Evolutionary conservation across 306 rosid species (phyloP).

Genomic region (Vicia villosa): DNA sequence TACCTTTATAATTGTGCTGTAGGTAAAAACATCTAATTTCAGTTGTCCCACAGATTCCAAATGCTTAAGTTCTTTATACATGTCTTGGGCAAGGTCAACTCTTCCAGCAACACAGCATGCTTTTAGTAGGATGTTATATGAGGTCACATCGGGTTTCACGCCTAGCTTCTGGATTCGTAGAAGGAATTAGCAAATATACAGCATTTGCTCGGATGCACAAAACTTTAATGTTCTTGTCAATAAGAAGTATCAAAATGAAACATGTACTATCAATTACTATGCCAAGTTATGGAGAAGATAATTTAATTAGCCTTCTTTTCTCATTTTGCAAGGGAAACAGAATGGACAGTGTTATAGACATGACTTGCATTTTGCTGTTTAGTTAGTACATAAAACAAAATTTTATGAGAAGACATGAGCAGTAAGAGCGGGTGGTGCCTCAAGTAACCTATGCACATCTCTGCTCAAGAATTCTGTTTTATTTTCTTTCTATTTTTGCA

Average conservation of each 20-base stretch:
- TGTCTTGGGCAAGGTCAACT: slow-evolving; percentile 88
- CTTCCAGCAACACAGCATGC: slow-evolving; percentile 92
- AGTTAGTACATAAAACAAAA: slow-evolving; percentile 1
- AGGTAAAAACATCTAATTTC: slow-evolving; percentile 91
- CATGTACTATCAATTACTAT: slow-evolving; percentile 37
- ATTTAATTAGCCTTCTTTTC: slow-evolving; percentile 28
- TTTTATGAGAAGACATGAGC: slow-evolving; percentile 16
- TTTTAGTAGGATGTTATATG: slow-evolving; percentile 89
- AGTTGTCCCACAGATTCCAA: slow-evolving; percentile 74
- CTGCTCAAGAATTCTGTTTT: slow-evolving; percentile 4
- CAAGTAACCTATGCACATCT: neutral
- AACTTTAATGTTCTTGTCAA: slow-evolving; percentile 32
- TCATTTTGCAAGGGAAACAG: slow-evolving; percentile 27
- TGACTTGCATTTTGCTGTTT: slow-evolving; percentile 19
- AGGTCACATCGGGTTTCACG: slow-evolving; percentile 73
- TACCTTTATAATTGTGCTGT: slow-evolving; percentile 96
- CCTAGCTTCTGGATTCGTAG: slow-evolving; percentile 67
- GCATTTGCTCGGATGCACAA: slow-evolving; percentile 36
- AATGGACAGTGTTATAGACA: slow-evolving; percentile 9
- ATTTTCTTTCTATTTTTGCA: neutral
- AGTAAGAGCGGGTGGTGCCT: slow-evolving; percentile 15
- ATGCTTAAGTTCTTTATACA: slow-evolving; percentile 74
- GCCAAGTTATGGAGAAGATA: slow-evolving; percentile 30
- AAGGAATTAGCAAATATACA: slow-evolving; percentile 33
- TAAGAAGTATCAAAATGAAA: slow-evolving; percentile 29